phyloP scores from a whole-genome alignment of 2,329 filamentous ascomycete genomes.

The Paracamarosporium sp. region DNA sequence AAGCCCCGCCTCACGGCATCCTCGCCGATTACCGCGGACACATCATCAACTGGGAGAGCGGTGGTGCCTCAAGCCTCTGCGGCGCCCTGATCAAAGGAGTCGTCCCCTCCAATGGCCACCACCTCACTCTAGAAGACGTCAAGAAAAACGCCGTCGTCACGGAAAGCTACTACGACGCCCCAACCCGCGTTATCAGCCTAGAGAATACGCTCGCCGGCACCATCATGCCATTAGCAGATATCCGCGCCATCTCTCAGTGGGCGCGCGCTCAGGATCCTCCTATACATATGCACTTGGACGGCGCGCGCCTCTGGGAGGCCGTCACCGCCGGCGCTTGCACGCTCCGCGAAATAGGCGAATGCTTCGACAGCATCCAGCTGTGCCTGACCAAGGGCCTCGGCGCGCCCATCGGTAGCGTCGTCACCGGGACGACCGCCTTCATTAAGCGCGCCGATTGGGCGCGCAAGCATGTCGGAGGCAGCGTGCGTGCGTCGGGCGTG shows the following conservation, averaged over 20 bases:
- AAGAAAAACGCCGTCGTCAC: slow-evolving; percentile 68
- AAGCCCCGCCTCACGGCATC: slow-evolving; percentile 79
- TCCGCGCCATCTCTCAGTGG: slow-evolving; percentile 72
- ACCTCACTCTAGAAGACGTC: slow-evolving; percentile 80
- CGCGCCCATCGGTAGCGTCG: slow-evolving; percentile 78
- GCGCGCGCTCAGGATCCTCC: slow-evolving; percentile 58
- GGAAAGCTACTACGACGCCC: slow-evolving; percentile 77
- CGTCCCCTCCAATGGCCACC: slow-evolving; percentile 71
- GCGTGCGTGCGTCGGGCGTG: slow-evolving; percentile 76
- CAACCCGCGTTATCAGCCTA: slow-evolving; percentile 79
- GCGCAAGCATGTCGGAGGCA: slow-evolving; percentile 81
- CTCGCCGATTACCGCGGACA: slow-evolving; percentile 81
- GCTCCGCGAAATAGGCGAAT: slow-evolving; percentile 69
- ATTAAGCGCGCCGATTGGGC: slow-evolving; percentile 74
- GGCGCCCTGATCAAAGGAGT: slow-evolving; percentile 74
- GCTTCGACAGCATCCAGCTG: slow-evolving; percentile 76
- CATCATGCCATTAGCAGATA: slow-evolving; percentile 77
- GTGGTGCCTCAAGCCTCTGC: slow-evolving; percentile 72
- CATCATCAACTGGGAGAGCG: slow-evolving; percentile 73
- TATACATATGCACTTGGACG: slow-evolving; percentile 78
- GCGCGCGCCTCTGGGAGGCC: slow-evolving; percentile 82
- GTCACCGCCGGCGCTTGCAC: slow-evolving; percentile 72
- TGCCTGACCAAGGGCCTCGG: slow-evolving; percentile 85
- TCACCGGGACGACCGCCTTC: slow-evolving; percentile 65
- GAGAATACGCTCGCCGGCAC: slow-evolving; percentile 86